A percentile compares a stretch with the other conserved stretches of the same genome.
phyloP scores from a whole-genome alignment of 2,329 filamentous ascomycete species.

The Chaetomiaceae sp. region DNA sequence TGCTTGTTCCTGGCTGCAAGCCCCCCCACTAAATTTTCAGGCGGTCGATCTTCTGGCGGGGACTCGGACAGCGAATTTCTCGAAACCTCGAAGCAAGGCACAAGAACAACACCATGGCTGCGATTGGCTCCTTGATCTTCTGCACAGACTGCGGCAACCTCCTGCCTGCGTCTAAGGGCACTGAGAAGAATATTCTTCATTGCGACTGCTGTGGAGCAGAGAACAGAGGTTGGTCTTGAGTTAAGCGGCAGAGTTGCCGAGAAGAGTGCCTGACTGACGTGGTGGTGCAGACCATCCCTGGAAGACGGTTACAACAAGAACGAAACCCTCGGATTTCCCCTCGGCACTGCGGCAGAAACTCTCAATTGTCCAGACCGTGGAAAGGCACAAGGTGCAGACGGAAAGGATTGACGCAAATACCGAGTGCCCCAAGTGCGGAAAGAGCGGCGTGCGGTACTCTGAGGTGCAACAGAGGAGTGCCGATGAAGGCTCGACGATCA shows the following conservation, averaged over 20 bases:
- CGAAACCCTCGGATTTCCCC: constrained; percentile 87
- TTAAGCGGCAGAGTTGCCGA: neutral
- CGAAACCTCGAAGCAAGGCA: neutral
- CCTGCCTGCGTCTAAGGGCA: constrained; percentile 73
- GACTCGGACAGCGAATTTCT: neutral
- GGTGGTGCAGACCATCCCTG: constrained; percentile 20
- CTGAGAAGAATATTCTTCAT: constrained; percentile 67
- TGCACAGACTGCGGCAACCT: constrained; percentile 91
- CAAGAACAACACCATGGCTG: constrained; percentile 59
- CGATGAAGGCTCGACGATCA: constrained; percentile 91
- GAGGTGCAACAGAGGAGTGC: constrained; percentile 84
- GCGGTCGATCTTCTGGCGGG: neutral
- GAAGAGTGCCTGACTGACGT: constrained; percentile 9
- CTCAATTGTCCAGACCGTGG: constrained; percentile 80
- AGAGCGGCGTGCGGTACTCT: constrained; percentile 77
- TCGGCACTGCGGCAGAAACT: constrained; percentile 82
- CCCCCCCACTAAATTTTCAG: constrained; percentile 10
- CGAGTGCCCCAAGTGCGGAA: constrained; percentile 78
- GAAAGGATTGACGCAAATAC: constrained; percentile 57
- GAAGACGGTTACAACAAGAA: constrained; percentile 66
- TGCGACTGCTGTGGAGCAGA: constrained; percentile 84
- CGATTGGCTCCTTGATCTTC: constrained; percentile 87
- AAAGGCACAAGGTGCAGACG: constrained; percentile 70
- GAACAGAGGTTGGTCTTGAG: constrained; percentile 63
- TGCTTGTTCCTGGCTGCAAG: neutral